Conservation (phyloP, 805 yeast species). For the Yarrowia sp. region DNA sequence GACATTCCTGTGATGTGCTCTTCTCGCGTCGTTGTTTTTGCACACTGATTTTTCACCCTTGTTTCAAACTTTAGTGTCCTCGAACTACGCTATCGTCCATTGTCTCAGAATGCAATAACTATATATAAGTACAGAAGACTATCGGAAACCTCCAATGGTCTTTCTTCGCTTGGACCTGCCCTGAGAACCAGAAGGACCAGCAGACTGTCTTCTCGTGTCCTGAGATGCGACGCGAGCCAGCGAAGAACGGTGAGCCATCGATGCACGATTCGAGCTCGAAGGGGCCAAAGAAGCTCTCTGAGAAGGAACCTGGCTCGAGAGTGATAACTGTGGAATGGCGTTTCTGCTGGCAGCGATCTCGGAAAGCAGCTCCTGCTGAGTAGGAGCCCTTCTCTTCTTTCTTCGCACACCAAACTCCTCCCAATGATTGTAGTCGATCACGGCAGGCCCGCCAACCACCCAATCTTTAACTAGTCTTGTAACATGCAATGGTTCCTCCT, state of each 20-base stretch:
- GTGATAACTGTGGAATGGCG: slow-evolving; percentile 12
- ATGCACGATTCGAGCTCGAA: background rate
- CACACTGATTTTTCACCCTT: no score
- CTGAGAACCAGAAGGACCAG: background rate
- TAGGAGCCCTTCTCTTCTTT: background rate
- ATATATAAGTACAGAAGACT: background rate
- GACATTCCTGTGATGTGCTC: no score
- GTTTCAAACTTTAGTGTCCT: no score
- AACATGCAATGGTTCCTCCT: background rate
- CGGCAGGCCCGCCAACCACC: background rate
- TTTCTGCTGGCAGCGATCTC: slow-evolving; percentile 11
- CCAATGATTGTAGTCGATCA: background rate
- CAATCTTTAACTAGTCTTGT: slow-evolving; percentile 1
- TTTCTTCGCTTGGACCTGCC: background rate
- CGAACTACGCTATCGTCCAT: no score
- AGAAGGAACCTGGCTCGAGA: slow-evolving; percentile 19
- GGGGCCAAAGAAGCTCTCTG: slow-evolving; percentile 1
- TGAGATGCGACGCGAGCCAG: background rate
- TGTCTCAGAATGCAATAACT: background rate
- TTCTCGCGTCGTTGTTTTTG: no score
- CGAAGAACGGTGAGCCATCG: background rate
- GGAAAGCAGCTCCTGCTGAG: slow-evolving; percentile 17
- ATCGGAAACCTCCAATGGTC: slow-evolving; percentile 17
- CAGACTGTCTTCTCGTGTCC: slow-evolving; percentile 3
- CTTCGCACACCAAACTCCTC: background rate